phyloP scores from a whole-genome alignment of 148 eudicot genomes.

The Nepenthes mirabilis region DNA sequence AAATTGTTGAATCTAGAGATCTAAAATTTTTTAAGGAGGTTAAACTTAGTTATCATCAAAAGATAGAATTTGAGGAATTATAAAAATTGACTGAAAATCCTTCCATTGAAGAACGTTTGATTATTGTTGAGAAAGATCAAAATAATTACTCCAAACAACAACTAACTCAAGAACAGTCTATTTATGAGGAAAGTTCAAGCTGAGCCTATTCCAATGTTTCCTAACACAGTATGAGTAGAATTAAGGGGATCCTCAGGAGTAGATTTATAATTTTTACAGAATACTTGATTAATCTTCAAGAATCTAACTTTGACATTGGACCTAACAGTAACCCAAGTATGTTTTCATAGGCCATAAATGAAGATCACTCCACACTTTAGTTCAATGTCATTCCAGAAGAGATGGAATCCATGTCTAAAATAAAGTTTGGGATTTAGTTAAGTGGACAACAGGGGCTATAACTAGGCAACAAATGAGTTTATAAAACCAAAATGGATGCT shows the following conservation, averaged over 20 bases:
- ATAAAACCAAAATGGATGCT: no score
- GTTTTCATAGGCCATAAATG: neutral
- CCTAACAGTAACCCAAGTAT: neutral
- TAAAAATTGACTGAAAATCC: neutral
- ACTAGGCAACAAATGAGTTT: no score
- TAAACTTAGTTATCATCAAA: neutral
- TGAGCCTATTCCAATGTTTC: neutral
- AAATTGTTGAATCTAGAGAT: constrained; percentile 2
- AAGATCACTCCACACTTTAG: neutral
- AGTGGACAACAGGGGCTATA: no score
- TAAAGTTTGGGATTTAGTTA: neutral
- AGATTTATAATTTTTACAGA: neutral
- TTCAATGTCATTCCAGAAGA: neutral
- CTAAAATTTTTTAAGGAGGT: constrained; percentile 1
- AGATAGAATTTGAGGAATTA: neutral
- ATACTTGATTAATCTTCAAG: neutral
- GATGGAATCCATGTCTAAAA: neutral
- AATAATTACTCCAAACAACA: no score
- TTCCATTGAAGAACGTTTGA: no score
- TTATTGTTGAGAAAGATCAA: no score
- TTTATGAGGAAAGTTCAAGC: neutral
- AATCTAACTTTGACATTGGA: neutral
- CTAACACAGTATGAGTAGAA: neutral
- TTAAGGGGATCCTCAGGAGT: neutral
- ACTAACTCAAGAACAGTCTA: no score